phyloP scores from a whole-genome alignment of 2,329 filamentous ascomycete genomes.

The Chaetomium olivaceum region DNA sequence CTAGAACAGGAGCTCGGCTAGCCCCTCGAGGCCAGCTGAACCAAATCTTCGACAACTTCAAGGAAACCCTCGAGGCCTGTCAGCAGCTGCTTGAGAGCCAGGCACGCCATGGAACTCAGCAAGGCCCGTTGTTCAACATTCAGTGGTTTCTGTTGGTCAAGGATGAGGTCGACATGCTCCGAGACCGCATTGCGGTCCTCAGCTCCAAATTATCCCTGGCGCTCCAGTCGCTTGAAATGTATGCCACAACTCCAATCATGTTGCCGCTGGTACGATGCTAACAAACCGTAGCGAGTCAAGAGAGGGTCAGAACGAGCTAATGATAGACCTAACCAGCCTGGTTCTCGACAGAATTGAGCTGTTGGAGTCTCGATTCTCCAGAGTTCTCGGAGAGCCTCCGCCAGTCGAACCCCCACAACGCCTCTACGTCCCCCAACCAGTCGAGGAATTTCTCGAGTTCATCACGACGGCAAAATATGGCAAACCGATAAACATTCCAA shows the following conservation, averaged over 20 bases:
- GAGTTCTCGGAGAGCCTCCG: background rate
- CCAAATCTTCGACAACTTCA: constrained; percentile 17
- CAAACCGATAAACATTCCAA: background rate
- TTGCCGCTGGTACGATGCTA: background rate
- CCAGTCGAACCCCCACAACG: background rate
- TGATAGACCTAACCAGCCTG: constrained; percentile 6
- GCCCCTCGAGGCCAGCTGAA: background rate
- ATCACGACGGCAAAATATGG: background rate
- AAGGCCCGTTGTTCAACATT: constrained; percentile 18
- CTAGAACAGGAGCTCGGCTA: background rate
- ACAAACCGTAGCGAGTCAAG: background rate
- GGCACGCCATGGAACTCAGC: background rate
- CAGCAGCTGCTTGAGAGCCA: constrained; percentile 10
- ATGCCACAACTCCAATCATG: background rate
- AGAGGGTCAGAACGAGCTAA: constrained; percentile 5
- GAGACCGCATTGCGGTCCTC: constrained; percentile 24
- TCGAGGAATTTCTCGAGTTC: background rate
- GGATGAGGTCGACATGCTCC: constrained; percentile 22
- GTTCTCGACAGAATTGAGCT: background rate
- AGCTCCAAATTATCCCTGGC: constrained; percentile 23
- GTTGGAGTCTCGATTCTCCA: background rate
- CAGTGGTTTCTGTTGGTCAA: constrained; percentile 22
- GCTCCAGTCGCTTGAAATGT: constrained; percentile 21
- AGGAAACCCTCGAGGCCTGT: constrained; percentile 21
- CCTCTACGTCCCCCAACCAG: background rate